Base-by-base conservation (phyloP, 1,284 basidiomycete genomes). In the Trichosporon faecale region DNA sequence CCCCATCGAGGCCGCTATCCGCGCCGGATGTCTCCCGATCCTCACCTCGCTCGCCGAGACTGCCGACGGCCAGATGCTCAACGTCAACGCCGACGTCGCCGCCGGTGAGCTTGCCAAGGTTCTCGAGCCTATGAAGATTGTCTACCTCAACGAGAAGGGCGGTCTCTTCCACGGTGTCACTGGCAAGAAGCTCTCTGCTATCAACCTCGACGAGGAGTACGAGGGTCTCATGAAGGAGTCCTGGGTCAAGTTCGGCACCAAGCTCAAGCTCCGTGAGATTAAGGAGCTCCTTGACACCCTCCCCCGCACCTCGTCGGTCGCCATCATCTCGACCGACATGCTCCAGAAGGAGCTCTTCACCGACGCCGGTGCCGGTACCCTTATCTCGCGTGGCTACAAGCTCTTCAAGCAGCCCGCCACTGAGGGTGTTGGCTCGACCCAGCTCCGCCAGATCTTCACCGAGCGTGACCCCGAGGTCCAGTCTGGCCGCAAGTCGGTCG, bases 241-340 rank as follows among this genome's bases (percentile, higher is more conserved):
- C n/a, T 99, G 97, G 96, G 96, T 99, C 85, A 98, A 98, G 85
- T 98, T 91, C 82, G 96, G 96, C 75, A 99, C 97, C 76, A 99
- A 99, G 85, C 92, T 99, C 85, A 99, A 99, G 86, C 88, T 99
- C 66, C 91, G 96, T 76, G 96, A 99, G 85, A 98, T 99, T 88
- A 99, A 99, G 86, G 96, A 99, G 82, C 90, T 99, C 63, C 89
- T 99, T 68, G 97, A 99, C 83, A 92, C 97, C 85, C 93, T 99
- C 71, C 96, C 97, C 35, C 94, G 97, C 75, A 93, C 97, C 2
- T 98, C 96, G 23, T 98, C 95, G 60, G 96, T 99, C 68, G 96
- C 96, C 74, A 95, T 99, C 85, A 99, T 99, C 85, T 94, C 93
- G 65, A 90, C 95, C 68, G 88, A 93, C 76, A 89, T 91, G 79